Conservation (phyloP, 169 alveolate species). For the Hepatocystis sp. region DNA sequence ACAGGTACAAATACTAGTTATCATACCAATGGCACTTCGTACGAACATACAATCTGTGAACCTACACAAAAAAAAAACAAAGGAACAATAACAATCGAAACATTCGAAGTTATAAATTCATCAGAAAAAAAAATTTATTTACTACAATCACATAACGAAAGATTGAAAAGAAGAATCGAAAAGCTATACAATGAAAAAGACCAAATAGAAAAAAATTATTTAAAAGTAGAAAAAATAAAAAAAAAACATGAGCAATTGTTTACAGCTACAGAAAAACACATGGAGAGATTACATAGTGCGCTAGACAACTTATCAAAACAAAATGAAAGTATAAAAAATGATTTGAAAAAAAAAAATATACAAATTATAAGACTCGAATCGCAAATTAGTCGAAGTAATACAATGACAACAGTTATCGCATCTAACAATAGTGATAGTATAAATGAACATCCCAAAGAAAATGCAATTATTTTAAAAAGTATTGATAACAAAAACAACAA, state of each 20-base stretch:
- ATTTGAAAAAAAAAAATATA: slow-evolving; percentile 38
- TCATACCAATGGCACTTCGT: background rate
- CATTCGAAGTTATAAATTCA: slow-evolving; percentile 38
- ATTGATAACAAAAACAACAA: too few species aligned
- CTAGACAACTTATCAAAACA: slow-evolving; percentile 40
- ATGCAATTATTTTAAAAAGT: too few species aligned
- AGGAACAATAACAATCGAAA: slow-evolving; percentile 33
- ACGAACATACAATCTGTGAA: background rate
- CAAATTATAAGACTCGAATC: slow-evolving; percentile 57
- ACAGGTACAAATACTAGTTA: too few species aligned
- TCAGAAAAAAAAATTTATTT: slow-evolving; percentile 38
- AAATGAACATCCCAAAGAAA: background rate
- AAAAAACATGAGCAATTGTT: slow-evolving; percentile 49
- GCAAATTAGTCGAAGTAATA: slow-evolving; percentile 15
- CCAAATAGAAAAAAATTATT: slow-evolving; percentile 33
- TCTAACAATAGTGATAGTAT: background rate
- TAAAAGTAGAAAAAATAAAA: slow-evolving; percentile 59
- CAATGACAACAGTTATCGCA: too few species aligned
- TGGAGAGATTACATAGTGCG: slow-evolving; percentile 40
- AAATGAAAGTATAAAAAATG: slow-evolving; percentile 35
- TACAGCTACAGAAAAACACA: slow-evolving; percentile 62
- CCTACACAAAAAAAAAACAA: background rate
- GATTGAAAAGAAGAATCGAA: slow-evolving; percentile 69
- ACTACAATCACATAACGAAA: slow-evolving; percentile 59
- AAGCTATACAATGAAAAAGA: slow-evolving; percentile 44